Percentiles rank a stretch among this genome's conserved stretches.
Conservation (phyloP, 495 filamentous ascomycete species). For the Aspergillus biplanus region DNA sequence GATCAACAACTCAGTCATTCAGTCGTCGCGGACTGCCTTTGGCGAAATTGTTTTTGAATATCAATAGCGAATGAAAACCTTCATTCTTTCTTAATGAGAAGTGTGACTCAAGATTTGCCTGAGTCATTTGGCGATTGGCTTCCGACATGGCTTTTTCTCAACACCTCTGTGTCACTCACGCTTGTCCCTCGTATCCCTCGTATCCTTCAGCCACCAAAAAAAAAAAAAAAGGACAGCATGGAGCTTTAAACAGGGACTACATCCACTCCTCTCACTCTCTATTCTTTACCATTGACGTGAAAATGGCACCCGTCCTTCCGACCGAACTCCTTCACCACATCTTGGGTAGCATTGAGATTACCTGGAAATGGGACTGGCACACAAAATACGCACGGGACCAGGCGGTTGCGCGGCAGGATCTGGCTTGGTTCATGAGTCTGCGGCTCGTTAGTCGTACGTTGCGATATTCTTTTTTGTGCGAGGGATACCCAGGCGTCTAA, state of each 20-base stretch:
- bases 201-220: no score
- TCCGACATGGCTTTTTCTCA: no score
- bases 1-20: not conserved
- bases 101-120: not conserved
- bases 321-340: conserved; percentile 1
- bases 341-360: not conserved
- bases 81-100: not conserved
- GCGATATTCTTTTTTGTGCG: not conserved
- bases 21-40: not conserved
- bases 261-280: not conserved
- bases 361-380: conserved; percentile 1
- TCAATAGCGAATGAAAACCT: not conserved
- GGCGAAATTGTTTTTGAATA: not conserved
- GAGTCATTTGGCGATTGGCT: no score
- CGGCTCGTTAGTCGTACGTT: conserved; percentile 6
- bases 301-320: not conserved
- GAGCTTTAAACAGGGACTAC: not conserved
- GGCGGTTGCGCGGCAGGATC: not conserved
- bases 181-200: not conserved
- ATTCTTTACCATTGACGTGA: not conserved
- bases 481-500: not conserved
- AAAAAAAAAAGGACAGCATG: not conserved
- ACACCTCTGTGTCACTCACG: no score
- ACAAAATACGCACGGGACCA: not conserved
- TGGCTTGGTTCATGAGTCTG: conserved; percentile 3